phyloP scores from a whole-genome alignment of 371 early-diverging fungal genomes.

The Hamiltosporidium tvaerminnensis region DNA sequence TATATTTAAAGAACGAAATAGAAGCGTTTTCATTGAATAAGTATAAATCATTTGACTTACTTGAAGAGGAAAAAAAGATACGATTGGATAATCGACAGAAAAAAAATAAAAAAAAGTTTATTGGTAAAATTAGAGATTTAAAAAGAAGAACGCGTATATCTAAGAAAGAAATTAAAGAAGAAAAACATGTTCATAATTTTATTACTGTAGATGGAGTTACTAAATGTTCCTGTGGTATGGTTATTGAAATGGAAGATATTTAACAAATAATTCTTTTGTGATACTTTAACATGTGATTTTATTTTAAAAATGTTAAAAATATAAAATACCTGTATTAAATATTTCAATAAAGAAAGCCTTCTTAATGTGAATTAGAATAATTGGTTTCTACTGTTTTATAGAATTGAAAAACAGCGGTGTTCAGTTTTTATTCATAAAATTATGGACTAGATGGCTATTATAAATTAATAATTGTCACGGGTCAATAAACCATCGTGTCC shows the following conservation, averaged over 20 bases:
- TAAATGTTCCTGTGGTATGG: slow-evolving; percentile 44
- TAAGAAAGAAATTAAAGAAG: slow-evolving; percentile 2
- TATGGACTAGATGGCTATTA: too few species aligned
- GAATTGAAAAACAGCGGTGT: too few species aligned
- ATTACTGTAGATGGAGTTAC: slow-evolving; percentile 7
- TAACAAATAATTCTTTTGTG: slow-evolving; percentile 5
- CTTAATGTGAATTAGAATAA: too few species aligned
- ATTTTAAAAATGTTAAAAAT: too few species aligned
- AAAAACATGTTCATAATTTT: slow-evolving; percentile 30
- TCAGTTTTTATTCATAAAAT: too few species aligned
- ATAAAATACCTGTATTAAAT: too few species aligned
- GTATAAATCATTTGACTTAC: slow-evolving; percentile 26
- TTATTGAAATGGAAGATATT: slow-evolving; percentile 44
- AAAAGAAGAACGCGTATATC: slow-evolving; percentile 22
- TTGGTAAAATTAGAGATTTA: slow-evolving; percentile 20
- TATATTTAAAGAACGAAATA: slow-evolving; percentile 43
- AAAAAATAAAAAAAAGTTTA: slow-evolving; percentile 24
- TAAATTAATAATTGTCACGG: too few species aligned
- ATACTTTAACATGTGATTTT: too few species aligned
- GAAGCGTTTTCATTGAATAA: slow-evolving; percentile 33
- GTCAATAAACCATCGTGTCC: too few species aligned
- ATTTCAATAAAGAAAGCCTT: too few species aligned
- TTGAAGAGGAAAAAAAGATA: slow-evolving; percentile 22
- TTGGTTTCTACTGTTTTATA: too few species aligned
- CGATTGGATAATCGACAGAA: slow-evolving; percentile 27